phyloP scores from a whole-genome alignment of 1,139 yeast species.

The Yamadazyma blattariae region DNA sequence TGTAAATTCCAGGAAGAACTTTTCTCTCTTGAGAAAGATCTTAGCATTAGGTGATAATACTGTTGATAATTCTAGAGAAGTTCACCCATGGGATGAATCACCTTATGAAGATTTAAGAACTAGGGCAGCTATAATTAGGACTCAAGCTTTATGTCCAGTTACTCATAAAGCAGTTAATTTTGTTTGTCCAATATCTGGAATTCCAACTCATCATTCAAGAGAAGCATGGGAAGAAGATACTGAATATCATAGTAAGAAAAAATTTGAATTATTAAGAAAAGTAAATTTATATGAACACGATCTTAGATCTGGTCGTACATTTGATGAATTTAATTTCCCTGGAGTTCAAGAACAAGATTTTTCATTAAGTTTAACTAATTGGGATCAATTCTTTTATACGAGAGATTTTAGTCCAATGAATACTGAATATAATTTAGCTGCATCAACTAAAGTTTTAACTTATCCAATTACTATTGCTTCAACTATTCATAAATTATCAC shows the following conservation, averaged over 20 bases:
- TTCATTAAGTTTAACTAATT: conserved; percentile 71
- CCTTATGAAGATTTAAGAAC: conserved; percentile 86
- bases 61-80: conserved; percentile 7
- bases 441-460: conserved; percentile 89
- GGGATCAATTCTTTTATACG: conserved; percentile 94
- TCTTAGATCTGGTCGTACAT: conserved; percentile 85
- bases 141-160: conserved; percentile 88
- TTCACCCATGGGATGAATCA: conserved; percentile 73
- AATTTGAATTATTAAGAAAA: conserved; percentile 72
- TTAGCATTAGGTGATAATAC: conserved; percentile 30
- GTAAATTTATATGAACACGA: conserved; percentile 95
- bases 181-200: conserved; percentile 92
- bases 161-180: conserved; percentile 76
- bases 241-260: conserved; percentile 65
- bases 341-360: conserved; percentile 75
- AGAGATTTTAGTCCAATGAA: conserved; percentile 95
- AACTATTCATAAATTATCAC: conserved; percentile 78
- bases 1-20: conserved; percentile 16
- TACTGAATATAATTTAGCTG: conserved; percentile 92
- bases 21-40: conserved; percentile 39
- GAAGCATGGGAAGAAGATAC: conserved; percentile 86
- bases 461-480: conserved; percentile 91
- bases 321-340: conserved; percentile 95
- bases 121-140: conserved; percentile 86
- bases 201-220: conserved; percentile 89